Conservation (phyloP, 1,284 basidiomycete species). For the Paramarasmius palmivorus region DNA sequence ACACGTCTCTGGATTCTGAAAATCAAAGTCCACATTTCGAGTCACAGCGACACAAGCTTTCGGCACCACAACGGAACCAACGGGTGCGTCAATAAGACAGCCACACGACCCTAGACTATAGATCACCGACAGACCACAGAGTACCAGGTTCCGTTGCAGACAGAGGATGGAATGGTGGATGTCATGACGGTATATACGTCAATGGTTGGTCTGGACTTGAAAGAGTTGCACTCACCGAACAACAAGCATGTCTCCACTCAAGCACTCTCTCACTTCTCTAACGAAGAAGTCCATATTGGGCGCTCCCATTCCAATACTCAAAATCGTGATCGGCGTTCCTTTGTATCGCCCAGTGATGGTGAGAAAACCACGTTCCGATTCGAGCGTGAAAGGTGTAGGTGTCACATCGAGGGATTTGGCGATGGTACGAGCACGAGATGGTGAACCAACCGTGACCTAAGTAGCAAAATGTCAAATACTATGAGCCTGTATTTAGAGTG, state of each 20-base stretch:
- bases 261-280: constrained; percentile 77
- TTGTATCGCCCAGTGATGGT: constrained; percentile 80
- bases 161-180: not conserved
- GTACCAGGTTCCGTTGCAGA: not conserved
- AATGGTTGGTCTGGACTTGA: not conserved
- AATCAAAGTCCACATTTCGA: constrained; percentile 80
- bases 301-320: constrained; percentile 84
- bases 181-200: not conserved
- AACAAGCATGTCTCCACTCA: constrained; percentile 76
- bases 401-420: constrained; percentile 59
- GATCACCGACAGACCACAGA: not conserved
- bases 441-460: constrained; percentile 77
- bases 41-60: constrained; percentile 65
- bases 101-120: constrained; percentile 78
- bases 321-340: constrained; percentile 67
- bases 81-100: constrained; percentile 66
- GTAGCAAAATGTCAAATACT: not conserved
- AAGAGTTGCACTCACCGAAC: constrained; percentile 53
- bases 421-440: constrained; percentile 65
- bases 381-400: constrained; percentile 60
- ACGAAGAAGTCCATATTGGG: constrained; percentile 86
- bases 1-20: constrained; percentile 41
- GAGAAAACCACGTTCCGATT: constrained; percentile 77
- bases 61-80: constrained; percentile 76
- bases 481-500: not conserved